These are phyloP conservation scores for Solanum chacoense DNA, from an alignment of 305 asterid species.

Conservation along the genomic window DNA sequence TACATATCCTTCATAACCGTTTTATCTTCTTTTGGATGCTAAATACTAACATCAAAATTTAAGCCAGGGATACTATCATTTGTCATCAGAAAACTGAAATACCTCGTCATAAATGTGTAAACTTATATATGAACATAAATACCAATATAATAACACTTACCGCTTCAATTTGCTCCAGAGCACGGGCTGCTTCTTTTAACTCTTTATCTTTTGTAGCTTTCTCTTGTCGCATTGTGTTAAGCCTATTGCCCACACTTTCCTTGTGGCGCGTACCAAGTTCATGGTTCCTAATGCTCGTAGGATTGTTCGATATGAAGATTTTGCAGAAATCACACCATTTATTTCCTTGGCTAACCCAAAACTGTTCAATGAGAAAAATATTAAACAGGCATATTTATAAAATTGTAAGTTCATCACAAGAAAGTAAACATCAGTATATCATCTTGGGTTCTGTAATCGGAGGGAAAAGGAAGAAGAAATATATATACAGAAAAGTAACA, in stretches of 20 bases:
- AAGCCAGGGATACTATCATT: background rate
- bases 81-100: background rate
- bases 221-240: slow-evolving; percentile 66
- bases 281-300: slow-evolving; percentile 91
- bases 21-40: background rate
- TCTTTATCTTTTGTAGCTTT: slow-evolving; percentile 74
- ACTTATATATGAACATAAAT: background rate
- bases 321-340: slow-evolving; percentile 98
- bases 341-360: slow-evolving; percentile 98
- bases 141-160: slow-evolving; percentile 35
- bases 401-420: background rate
- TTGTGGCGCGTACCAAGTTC: slow-evolving; percentile 90
- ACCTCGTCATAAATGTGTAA: background rate
- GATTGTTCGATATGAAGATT: slow-evolving; percentile 83
- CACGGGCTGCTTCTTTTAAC: slow-evolving; percentile 54
- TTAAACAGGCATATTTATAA: background rate
- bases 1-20: background rate
- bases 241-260: slow-evolving; percentile 72
- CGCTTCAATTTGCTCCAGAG: slow-evolving; percentile 82
- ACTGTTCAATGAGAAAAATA: slow-evolving; percentile 34
- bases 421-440: slow-evolving; percentile 2
- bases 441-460: background rate
- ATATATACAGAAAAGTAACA: background rate
- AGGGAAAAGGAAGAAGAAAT: background rate
- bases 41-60: background rate